Conservation (phyloP, 2,329 filamentous ascomycete species). For the Ascochyta clinopodiicola region DNA sequence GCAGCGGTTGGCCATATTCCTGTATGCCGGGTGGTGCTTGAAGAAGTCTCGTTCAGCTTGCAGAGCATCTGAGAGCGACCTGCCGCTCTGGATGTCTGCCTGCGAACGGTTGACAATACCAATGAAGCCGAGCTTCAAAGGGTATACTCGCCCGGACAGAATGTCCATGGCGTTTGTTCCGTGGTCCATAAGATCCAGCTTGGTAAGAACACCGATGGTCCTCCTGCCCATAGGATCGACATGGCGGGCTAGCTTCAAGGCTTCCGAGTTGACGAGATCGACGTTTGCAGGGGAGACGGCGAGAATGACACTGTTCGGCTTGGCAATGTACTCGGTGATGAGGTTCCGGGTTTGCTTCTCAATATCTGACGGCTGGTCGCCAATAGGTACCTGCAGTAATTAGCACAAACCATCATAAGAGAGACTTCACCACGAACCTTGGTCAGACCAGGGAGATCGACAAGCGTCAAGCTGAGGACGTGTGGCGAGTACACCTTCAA, state of each 20-base stretch:
- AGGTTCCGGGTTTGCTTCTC: slow-evolving; percentile 97
- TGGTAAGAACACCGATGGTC: slow-evolving; percentile 96
- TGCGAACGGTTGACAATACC: slow-evolving; percentile 98
- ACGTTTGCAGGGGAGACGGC: slow-evolving; percentile 98
- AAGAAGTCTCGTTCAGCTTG: slow-evolving; percentile 94
- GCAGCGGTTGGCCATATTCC: slow-evolving; percentile 92
- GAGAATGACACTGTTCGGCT: slow-evolving; percentile 97
- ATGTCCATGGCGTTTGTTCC: slow-evolving; percentile 98
- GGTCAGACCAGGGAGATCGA: slow-evolving; percentile 93
- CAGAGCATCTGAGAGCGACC: slow-evolving; percentile 90
- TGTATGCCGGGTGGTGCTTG: slow-evolving; percentile 93
- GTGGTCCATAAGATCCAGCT: slow-evolving; percentile 98
- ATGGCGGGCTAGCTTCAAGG: slow-evolving; percentile 93
- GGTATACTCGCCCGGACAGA: slow-evolving; percentile 94
- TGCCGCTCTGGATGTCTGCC: slow-evolving; percentile 95
- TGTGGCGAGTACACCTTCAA: slow-evolving; percentile 98
- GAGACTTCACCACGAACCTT: slow-evolving; percentile 66
- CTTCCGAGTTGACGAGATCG: slow-evolving; percentile 97
- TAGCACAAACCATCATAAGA: slow-evolving; percentile 28
- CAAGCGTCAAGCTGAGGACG: slow-evolving; percentile 93
- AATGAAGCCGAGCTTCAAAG: slow-evolving; percentile 95
- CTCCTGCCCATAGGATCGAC: slow-evolving; percentile 92
- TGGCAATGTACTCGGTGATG: slow-evolving; percentile 97
- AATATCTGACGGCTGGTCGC: slow-evolving; percentile 95
- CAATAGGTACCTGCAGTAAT: slow-evolving; percentile 79